Conservation (phyloP, 2,329 filamentous ascomycete species). For the Aureobasidium sp. region DNA sequence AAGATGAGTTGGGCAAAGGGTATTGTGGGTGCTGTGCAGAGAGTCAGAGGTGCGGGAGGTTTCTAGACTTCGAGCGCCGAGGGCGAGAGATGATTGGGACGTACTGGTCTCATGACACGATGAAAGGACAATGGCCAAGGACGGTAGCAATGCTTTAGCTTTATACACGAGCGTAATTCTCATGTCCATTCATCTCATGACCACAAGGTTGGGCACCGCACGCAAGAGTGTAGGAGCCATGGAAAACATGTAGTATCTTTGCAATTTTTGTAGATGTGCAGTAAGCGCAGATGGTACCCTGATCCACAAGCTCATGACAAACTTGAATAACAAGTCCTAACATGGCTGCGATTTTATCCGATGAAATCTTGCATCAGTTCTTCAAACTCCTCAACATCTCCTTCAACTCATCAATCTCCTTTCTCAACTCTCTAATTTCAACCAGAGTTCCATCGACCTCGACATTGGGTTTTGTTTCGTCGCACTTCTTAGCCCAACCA, state of each 20-base stretch:
- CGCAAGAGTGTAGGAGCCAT: neutral
- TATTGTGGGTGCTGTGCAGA: slow-evolving; percentile 47
- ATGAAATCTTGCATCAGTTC: slow-evolving; percentile 7
- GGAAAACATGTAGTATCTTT: neutral
- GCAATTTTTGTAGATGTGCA: neutral
- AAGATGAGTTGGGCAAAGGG: slow-evolving; percentile 52
- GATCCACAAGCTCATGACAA: too few species aligned
- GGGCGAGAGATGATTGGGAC: neutral
- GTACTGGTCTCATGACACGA: neutral
- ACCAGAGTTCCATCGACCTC: slow-evolving; percentile 68
- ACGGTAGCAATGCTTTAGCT: too few species aligned
- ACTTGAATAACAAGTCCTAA: too few species aligned
- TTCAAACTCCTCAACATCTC: slow-evolving; percentile 26
- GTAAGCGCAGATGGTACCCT: neutral
- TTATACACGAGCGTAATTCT: too few species aligned
- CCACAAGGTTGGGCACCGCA: neutral
- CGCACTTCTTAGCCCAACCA: slow-evolving; percentile 76
- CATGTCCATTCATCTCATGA: too few species aligned
- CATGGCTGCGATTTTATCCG: too few species aligned
- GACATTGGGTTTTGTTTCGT: slow-evolving; percentile 69
- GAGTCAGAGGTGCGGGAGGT: slow-evolving; percentile 31
- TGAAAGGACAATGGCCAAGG: neutral
- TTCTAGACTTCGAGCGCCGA: neutral
- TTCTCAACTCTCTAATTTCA: slow-evolving; percentile 44
- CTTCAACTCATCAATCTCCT: slow-evolving; percentile 38